Evolutionary conservation across 768 basidiomycete species (phyloP).

Genomic region (Mycena vulgaris): DNA sequence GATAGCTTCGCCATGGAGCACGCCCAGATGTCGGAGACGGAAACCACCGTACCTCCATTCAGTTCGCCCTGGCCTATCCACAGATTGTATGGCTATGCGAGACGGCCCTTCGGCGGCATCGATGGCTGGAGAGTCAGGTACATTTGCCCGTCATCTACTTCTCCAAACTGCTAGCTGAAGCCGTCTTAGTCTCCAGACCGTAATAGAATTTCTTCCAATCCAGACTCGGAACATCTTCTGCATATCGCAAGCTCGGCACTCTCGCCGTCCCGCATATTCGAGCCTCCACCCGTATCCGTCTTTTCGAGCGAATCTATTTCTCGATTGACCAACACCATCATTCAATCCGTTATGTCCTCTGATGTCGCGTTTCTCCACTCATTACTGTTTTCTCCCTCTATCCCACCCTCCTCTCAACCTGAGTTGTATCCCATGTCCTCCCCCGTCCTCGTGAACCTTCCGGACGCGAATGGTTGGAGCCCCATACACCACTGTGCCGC

Average conservation of each 20-base stretch:
- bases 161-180: slow-evolving; percentile 42
- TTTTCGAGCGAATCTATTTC: slow-evolving; percentile 61
- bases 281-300: slow-evolving; percentile 56
- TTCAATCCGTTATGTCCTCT: slow-evolving; percentile 65
- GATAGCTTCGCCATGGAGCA: slow-evolving; percentile 77
- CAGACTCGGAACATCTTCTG: slow-evolving; percentile 56
- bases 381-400: slow-evolving; percentile 67
- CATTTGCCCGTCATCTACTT: slow-evolving; percentile 32
- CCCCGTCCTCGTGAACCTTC: slow-evolving; percentile 76
- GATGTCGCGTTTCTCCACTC: slow-evolving; percentile 69
- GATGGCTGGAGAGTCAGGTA: slow-evolving; percentile 75
- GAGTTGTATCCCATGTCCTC: slow-evolving; percentile 62
- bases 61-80: slow-evolving; percentile 76
- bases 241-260: slow-evolving; percentile 57
- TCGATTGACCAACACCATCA: slow-evolving; percentile 65
- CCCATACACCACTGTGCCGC: slow-evolving; percentile 80
- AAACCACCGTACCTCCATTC: slow-evolving; percentile 80
- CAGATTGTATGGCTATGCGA: slow-evolving; percentile 82
- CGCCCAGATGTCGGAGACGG: slow-evolving; percentile 81
- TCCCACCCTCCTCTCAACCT: slow-evolving; percentile 55
- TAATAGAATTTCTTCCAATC: slow-evolving; percentile 34
- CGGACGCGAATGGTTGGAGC: slow-evolving; percentile 80
- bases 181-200: slow-evolving; percentile 38
- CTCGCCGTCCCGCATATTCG: slow-evolving; percentile 46
- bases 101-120: slow-evolving; percentile 70